Base-by-base conservation (phyloP, 2,329 filamentous ascomycete species). In the Tolypocladium inflatum region DNA sequence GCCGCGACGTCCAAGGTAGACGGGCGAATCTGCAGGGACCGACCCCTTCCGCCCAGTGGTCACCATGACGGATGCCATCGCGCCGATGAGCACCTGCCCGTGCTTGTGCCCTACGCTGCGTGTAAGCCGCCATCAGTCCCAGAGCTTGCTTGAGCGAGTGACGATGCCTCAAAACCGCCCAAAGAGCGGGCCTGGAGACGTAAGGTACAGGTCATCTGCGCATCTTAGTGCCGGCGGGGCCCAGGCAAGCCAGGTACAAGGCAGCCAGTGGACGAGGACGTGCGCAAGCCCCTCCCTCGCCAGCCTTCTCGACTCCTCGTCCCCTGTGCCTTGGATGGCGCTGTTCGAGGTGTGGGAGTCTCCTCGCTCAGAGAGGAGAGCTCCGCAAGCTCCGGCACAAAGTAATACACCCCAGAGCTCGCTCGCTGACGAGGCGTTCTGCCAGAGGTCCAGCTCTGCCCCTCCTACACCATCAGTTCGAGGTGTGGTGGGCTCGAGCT, bases 151-250 rank as follows among this genome's bases (percentile, higher is more conserved):
- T 30, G 26, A 6, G 26, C 26, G 26, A 55, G 53, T 41, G 39
- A 41, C 8, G 53, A 55, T 55, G 38, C 53, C 23, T 55, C 53
- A 21, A n/a, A 54, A 43, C 38, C 23, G 19, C 53, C 37, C 10
- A 43, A 55, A 42, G 23, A 42, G 53, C 53, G 53, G 53, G 53
- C 53, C 53, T 43, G n/a, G 23, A 48, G 62, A 70, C 67, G 70
- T 67, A 70, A 72, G 70, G 70, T 68, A 72, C 70, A 71, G 67
- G 69, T 71, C 69, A 71, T 68, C 70, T 71, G 68, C 69, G 60
- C 68, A 64, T 58, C 52, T 68, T 66, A 65, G 68, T 66, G 68
- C 62, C 65, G 64, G 64, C 66, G 62, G 66, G 68, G 59, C 55
- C 64, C 68, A 70, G n/a, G n/a, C n/a, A n/a, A n/a, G n/a, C n/a